A percentile compares a stretch with the other conserved stretches of the same genome.
phyloP scores from a whole-genome alignment of 1,139 yeast species.

The Protomyces arabidopsidicola region DNA sequence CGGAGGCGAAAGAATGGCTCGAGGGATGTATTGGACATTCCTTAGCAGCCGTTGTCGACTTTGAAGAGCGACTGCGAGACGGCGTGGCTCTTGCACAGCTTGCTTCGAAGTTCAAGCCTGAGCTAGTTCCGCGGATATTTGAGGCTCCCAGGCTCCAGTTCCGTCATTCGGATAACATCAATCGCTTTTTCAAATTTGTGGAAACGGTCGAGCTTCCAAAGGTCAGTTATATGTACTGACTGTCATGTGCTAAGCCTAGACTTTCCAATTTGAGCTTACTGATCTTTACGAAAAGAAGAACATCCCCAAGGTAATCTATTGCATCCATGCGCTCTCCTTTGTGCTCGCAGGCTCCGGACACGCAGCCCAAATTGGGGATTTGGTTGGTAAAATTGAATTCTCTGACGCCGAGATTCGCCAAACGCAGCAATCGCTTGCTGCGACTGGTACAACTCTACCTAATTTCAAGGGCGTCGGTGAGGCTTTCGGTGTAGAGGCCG shows the following conservation, averaged over 20 bases:
- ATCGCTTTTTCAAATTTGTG: slow-evolving; percentile 69
- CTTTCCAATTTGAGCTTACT: slow-evolving; percentile 37
- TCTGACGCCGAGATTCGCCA: slow-evolving; percentile 60
- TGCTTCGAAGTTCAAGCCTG: slow-evolving; percentile 67
- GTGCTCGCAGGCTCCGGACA: slow-evolving; percentile 53
- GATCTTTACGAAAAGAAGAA: slow-evolving; percentile 90
- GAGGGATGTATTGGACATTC: slow-evolving; percentile 53
- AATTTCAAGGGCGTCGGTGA: slow-evolving; percentile 44
- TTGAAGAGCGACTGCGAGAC: slow-evolving; percentile 64
- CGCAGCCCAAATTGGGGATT: slow-evolving; percentile 59
- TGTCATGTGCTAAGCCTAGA: neutral
- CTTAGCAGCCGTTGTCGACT: slow-evolving; percentile 52
- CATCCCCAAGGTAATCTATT: slow-evolving; percentile 89
- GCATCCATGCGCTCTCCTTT: slow-evolving; percentile 82
- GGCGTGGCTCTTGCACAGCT: slow-evolving; percentile 83
- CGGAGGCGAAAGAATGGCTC: slow-evolving; percentile 77
- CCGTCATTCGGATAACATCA: slow-evolving; percentile 89
- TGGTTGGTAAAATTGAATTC: slow-evolving; percentile 62
- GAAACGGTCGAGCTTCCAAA: slow-evolving; percentile 73
- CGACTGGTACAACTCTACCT: slow-evolving; percentile 44
- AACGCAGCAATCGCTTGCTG: slow-evolving; percentile 62
- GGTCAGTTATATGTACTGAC: slow-evolving; percentile 14
- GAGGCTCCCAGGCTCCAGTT: slow-evolving; percentile 68
- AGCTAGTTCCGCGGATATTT: slow-evolving; percentile 52
- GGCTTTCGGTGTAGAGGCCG: slow-evolving; percentile 37